These are phyloP conservation scores for Trichopus zeylanicus DNA, from an alignment of 116 monocot genomes.

Conservation along the genomic window DNA sequence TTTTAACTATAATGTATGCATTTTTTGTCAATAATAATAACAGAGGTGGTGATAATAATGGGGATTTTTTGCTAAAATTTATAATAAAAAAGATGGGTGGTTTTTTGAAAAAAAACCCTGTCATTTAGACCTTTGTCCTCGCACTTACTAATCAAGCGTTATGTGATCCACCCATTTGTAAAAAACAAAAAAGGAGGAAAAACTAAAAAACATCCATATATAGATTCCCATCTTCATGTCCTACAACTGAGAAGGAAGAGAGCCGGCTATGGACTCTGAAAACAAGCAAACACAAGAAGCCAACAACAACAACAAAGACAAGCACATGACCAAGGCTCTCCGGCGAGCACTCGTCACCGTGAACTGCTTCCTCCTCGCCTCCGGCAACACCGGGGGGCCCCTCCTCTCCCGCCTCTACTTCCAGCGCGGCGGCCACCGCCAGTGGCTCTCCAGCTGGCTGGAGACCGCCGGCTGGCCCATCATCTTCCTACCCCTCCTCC, in stretches of 20 bases:
- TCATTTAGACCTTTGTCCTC: too few relatives aligned
- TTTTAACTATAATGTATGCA: too few relatives aligned
- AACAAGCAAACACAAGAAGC: background rate
- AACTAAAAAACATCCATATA: too few relatives aligned
- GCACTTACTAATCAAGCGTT: too few relatives aligned
- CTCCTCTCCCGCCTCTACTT: slow-evolving; percentile 26
- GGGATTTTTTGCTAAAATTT: too few relatives aligned
- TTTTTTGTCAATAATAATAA: too few relatives aligned
- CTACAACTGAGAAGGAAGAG: background rate
- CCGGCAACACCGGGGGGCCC: slow-evolving; percentile 27
- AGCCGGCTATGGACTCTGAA: background rate
- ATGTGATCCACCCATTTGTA: too few relatives aligned
- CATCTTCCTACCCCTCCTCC: slow-evolving; percentile 18
- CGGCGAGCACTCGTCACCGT: background rate
- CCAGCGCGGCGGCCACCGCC: slow-evolving; percentile 20
- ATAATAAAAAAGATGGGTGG: too few relatives aligned
- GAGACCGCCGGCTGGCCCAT: slow-evolving; percentile 31
- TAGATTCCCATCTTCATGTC: too few relatives aligned
- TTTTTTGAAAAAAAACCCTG: too few relatives aligned
- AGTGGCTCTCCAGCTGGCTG: slow-evolving; percentile 30
- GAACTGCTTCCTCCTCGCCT: slow-evolving; percentile 15
- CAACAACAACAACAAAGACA: background rate
- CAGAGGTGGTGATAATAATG: too few relatives aligned
- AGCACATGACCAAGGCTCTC: slow-evolving; percentile 1
- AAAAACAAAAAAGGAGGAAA: too few relatives aligned